phyloP scores from a whole-genome alignment of 1,284 basidiomycete genomes.

The Macrocybe sp. region DNA sequence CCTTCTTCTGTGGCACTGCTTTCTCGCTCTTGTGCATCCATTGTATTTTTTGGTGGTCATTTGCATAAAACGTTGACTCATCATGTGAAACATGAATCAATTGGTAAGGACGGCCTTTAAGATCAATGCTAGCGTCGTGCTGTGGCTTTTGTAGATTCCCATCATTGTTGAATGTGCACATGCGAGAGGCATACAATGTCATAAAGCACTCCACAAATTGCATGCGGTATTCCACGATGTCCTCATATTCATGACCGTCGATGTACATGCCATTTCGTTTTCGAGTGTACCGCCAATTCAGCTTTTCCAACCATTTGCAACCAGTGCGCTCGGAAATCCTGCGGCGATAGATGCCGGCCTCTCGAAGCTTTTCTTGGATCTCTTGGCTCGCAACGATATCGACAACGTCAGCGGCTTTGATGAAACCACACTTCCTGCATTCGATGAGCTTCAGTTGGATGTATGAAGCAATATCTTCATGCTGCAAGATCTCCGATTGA shows the following conservation, averaged over 20 bases:
- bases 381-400: constrained; percentile 7
- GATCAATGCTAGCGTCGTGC: constrained; percentile 15
- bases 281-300: too few relatives aligned
- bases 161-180: constrained; percentile 21
- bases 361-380: constrained; percentile 4
- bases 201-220: not conserved
- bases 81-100: constrained; percentile 30
- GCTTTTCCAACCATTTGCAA: not conserved
- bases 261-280: too few relatives aligned
- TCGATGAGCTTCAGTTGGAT: not conserved
- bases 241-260: too few relatives aligned
- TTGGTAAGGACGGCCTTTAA: constrained; percentile 13
- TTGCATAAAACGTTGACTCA: constrained; percentile 35
- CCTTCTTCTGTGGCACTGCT: constrained; percentile 25
- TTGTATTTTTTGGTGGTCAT: constrained; percentile 12
- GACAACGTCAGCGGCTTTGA: too few relatives aligned
- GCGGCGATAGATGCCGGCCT: not conserved
- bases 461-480: not conserved
- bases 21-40: constrained; percentile 24
- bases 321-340: not conserved
- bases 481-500: too few relatives aligned
- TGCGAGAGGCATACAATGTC: not conserved
- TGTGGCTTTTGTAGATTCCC: constrained; percentile 12
- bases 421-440: constrained; percentile 1
- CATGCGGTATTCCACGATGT: not conserved